Evolutionary conservation across 2,329 filamentous ascomycete species (phyloP), one percentile per base, ranked within the genome.

Genomic region (Xylariaceae sp.): DNA sequence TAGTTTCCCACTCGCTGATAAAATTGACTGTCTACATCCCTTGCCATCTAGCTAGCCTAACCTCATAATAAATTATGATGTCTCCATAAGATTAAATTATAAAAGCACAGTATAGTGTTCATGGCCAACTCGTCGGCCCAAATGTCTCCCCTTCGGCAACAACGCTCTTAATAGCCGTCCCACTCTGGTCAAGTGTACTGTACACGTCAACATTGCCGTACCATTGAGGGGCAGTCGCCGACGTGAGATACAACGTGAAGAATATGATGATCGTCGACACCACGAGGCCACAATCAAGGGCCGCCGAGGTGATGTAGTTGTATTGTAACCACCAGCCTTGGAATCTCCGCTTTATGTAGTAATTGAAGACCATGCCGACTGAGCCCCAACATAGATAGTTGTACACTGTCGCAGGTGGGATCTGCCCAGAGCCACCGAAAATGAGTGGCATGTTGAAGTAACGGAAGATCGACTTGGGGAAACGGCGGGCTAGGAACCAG

Each of bases 311-410:
- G 67, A 90, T 80, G 70, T 91, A 91, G 75, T 91, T 91, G 75
- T 90, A 91, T 71, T 87, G 85, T 71, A 88, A 77, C 89, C 89
- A 91, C 89, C 88, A 91, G 32, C 86, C 88, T 3, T 80, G 82
- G 73, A 81, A 88, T 59, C 82, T 80, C 55, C 85, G 79, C 68
- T 83, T 83, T 68, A 91, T 82, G 64, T 79, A 84, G 65, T 81
- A 87, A 73, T 90, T 89, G 76, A 91, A 91, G 37, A 87, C 61
- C 46, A 82, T 80, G 7, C 89, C 89, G 6, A 89, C 83, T 21
- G 84, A 69, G 3, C 84, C 87, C 89, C 89, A 91, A 66, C 83
- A 83, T 44, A 89, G 81, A 67, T 90, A 91, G 61, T 85, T 90
- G 61, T 89, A 83, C 0, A 86, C 83, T 0, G 86, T 89, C 0